A percentile compares a stretch with the other conserved stretches of the same genome.
Conservation (phyloP, 257 asterid species). For the Plantago major region DNA sequence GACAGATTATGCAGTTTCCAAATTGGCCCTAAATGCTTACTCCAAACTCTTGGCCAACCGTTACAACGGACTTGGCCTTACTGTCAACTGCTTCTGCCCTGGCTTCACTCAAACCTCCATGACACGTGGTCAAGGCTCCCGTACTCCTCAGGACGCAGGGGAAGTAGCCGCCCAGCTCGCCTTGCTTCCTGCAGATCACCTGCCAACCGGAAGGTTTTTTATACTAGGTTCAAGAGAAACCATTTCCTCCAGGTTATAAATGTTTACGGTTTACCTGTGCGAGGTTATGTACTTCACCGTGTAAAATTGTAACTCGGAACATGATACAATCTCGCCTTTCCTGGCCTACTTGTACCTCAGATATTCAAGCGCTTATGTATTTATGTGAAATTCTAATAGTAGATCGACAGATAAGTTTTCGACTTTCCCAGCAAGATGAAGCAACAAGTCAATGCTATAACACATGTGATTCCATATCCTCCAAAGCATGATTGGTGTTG, state of each 20-base stretch:
- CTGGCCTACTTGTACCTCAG: no score
- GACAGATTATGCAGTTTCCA: conserved; percentile 83
- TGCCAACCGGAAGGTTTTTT: conserved; percentile 56
- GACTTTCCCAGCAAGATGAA: no score
- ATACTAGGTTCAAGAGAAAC: conserved; percentile 17
- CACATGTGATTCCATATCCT: no score
- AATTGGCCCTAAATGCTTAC: conserved; percentile 63
- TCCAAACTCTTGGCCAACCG: conserved; percentile 53
- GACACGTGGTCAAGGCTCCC: conserved; percentile 61
- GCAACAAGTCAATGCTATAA: no score
- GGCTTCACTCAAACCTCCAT: conserved; percentile 79
- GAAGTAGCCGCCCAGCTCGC: conserved; percentile 33
- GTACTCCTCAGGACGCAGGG: conserved; percentile 48
- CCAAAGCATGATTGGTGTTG: no score
- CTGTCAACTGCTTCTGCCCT: conserved; percentile 73
- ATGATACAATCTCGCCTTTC: no score
- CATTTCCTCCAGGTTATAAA: conserved; percentile 41
- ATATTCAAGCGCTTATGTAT: no score
- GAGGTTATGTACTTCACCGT: no score
- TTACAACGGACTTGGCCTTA: conserved; percentile 25
- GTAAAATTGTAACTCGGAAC: no score
- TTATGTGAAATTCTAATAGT: no score
- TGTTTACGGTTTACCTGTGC: no score
- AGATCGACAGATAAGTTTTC: no score
- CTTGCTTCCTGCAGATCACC: conserved; percentile 39